Conservation (phyloP, 306 rosid genomes). For the Castanea mollissima region DNA sequence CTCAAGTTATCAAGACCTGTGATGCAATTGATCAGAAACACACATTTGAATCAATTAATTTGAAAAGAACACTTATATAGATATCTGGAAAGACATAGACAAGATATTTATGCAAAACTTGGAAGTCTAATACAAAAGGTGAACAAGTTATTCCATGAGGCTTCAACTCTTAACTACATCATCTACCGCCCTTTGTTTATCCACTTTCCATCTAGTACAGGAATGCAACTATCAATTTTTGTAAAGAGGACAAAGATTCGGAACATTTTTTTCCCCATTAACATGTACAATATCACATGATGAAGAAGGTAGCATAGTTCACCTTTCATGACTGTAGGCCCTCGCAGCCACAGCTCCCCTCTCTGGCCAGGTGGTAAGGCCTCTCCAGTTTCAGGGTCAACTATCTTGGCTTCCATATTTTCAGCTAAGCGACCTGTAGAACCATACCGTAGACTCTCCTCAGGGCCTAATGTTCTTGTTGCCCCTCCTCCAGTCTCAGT, state of each 20-base stretch:
- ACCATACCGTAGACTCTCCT: slow-evolving; percentile 50
- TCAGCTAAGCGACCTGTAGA: slow-evolving; percentile 75
- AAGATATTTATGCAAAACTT: too few species aligned
- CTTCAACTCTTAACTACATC: too few species aligned
- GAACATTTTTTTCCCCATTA: too few species aligned
- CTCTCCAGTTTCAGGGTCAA: slow-evolving; percentile 65
- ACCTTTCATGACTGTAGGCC: slow-evolving; percentile 85
- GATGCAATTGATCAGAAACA: background rate
- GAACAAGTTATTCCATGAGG: too few species aligned
- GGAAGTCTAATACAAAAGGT: too few species aligned
- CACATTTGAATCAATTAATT: background rate
- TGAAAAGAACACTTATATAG: too few species aligned
- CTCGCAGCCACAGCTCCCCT: slow-evolving; percentile 91
- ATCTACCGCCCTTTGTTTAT: too few species aligned
- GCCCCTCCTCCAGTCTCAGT: slow-evolving; percentile 71
- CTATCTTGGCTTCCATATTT: slow-evolving; percentile 82
- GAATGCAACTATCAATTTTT: too few species aligned
- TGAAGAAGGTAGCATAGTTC: background rate
- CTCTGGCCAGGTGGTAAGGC: slow-evolving; percentile 59
- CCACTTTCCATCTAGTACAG: too few species aligned
- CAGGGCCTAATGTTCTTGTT: slow-evolving; percentile 50
- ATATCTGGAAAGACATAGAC: too few species aligned
- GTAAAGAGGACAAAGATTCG: too few species aligned
- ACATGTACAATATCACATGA: background rate
- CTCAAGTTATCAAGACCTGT: background rate